These are phyloP conservation scores for Xylogone sp. DNA, from an alignment of 2,329 filamentous ascomycete species.

Conservation along the genomic window DNA sequence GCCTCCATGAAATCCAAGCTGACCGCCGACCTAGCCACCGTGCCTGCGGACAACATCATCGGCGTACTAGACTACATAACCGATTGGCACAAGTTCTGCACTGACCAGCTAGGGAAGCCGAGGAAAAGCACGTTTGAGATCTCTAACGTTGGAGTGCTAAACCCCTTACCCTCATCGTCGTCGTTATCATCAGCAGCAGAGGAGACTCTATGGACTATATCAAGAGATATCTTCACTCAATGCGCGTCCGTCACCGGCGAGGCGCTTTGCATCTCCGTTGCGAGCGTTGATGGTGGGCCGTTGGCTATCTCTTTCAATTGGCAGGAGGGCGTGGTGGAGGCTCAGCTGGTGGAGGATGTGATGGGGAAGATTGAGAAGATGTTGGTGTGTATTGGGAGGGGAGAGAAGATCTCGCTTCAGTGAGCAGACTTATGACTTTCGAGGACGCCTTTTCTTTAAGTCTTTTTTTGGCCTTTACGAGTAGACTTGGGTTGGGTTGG, in stretches of 20 bases:
- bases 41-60: constrained; percentile 40
- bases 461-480: too few species aligned
- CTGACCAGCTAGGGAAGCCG: constrained; percentile 36
- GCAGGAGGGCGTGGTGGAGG: constrained; percentile 42
- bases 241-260: constrained; percentile 40
- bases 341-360: constrained; percentile 33
- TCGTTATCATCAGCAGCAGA: not conserved
- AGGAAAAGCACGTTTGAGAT: constrained; percentile 45
- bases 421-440: not conserved
- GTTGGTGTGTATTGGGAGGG: constrained; percentile 8
- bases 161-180: not conserved
- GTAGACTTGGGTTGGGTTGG: too few species aligned
- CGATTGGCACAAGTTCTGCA: constrained; percentile 41
- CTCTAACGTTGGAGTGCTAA: constrained; percentile 48
- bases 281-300: constrained; percentile 37
- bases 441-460: too few species aligned
- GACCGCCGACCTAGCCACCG: constrained; percentile 31
- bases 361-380: constrained; percentile 31
- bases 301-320: constrained; percentile 43
- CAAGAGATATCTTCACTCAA: constrained; percentile 47
- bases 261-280: constrained; percentile 42
- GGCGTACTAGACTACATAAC: constrained; percentile 38
- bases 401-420: constrained; percentile 1
- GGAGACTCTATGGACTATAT: constrained; percentile 31
- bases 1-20: constrained; percentile 13